Conservation (phyloP, 164 flowering plant genomes). For the Nymphaea colorata region DNA sequence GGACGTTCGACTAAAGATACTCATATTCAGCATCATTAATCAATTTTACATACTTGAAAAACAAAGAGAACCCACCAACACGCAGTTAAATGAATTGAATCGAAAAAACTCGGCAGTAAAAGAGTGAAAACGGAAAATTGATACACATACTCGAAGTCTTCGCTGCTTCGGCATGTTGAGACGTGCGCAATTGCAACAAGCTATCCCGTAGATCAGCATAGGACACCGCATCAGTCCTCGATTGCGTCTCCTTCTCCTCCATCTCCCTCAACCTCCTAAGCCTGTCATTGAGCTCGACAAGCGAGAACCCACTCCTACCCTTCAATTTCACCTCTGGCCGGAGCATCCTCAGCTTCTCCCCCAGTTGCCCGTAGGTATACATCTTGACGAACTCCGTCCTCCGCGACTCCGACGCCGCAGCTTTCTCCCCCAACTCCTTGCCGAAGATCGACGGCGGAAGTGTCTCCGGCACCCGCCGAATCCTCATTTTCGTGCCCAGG, state of each 20-base stretch:
- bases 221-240: constrained; percentile 11
- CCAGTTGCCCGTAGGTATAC: constrained; percentile 39
- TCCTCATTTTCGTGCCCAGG: not conserved
- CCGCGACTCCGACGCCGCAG: constrained; percentile 5
- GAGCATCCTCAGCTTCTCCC: constrained; percentile 42
- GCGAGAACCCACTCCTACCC: constrained; percentile 38
- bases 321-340: constrained; percentile 24
- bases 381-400: constrained; percentile 31
- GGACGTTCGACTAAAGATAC: too few species aligned
- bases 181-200: constrained; percentile 15
- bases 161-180: constrained; percentile 15
- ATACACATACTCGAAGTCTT: constrained; percentile 14
- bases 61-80: too few species aligned
- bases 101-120: too few species aligned
- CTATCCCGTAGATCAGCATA: constrained; percentile 29
- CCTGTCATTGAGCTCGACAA: constrained; percentile 66
- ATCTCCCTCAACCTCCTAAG: constrained; percentile 43
- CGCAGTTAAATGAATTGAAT: too few species aligned
- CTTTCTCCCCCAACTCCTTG: constrained; percentile 11
- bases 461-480: constrained; percentile 16
- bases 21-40: too few species aligned
- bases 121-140: not conserved
- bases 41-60: too few species aligned
- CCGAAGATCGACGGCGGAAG: constrained; percentile 20
- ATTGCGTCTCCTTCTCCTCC: constrained; percentile 38